Percentiles rank a stretch among this genome's conserved stretches.
Evolutionary conservation across 2,329 filamentous ascomycete genomes (phyloP).

Genomic region (Calonectria pauciramosa): DNA sequence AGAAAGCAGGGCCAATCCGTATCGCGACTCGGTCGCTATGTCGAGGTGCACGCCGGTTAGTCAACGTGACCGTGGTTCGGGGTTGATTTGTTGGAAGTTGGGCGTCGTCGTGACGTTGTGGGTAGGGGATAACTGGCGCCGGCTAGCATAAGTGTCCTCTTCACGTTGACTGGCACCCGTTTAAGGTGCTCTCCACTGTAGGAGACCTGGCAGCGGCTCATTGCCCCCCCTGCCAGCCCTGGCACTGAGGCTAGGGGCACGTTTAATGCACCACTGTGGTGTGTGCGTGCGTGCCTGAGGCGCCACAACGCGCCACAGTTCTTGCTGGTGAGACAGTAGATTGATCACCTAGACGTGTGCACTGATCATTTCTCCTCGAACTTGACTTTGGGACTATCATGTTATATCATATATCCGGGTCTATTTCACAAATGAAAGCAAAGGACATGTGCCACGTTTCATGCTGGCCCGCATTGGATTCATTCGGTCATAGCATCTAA

Average conservation of each 20-base stretch:
- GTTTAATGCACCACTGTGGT: constrained; percentile 2
- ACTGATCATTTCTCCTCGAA: neutral
- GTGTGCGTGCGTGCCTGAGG: constrained; percentile 11
- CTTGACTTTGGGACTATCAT: neutral
- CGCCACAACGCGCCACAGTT: constrained; percentile 25
- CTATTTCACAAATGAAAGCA: neutral
- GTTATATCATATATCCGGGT: neutral
- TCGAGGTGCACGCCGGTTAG: constrained; percentile 37
- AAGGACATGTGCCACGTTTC: neutral
- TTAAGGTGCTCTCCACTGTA: constrained; percentile 45
- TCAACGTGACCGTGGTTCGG: constrained; percentile 33
- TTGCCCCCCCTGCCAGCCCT: constrained; percentile 20
- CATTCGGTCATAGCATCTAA: neutral
- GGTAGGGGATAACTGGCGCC: constrained; percentile 41
- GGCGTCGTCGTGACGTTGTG: constrained; percentile 42
- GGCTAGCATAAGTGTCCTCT: constrained; percentile 50
- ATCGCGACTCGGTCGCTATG: constrained; percentile 32
- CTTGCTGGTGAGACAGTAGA: neutral
- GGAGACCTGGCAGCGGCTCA: constrained; percentile 18
- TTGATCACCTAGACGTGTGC: neutral
- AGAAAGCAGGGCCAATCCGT: constrained; percentile 33
- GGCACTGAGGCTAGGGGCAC: constrained; percentile 13
- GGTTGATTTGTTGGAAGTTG: constrained; percentile 33
- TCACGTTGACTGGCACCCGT: constrained; percentile 37
- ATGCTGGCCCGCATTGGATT: neutral